These are phyloP conservation scores for Puya raimondii DNA, from an alignment of 176 grass and related monocot species.

Conservation along the genomic window DNA sequence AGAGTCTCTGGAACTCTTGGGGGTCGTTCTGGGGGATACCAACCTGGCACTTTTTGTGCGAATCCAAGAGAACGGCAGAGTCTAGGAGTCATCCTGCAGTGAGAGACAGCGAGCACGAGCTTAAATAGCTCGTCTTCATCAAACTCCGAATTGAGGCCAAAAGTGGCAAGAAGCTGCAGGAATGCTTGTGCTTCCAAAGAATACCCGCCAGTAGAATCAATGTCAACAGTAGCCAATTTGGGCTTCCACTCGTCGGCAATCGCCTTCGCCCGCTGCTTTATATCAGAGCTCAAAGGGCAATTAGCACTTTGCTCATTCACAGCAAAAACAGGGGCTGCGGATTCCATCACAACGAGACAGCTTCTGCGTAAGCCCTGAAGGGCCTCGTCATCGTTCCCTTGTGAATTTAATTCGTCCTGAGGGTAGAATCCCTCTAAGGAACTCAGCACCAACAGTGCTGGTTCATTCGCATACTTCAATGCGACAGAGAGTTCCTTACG, in stretches of 20 bases:
- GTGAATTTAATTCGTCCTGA: conserved; percentile 25
- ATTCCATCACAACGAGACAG: conserved; percentile 85
- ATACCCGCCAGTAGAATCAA: conserved; percentile 72
- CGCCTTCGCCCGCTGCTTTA: conserved; percentile 70
- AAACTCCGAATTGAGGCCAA: conserved; percentile 64
- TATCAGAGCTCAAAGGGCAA: conserved; percentile 70
- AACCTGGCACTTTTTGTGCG: conserved; percentile 80
- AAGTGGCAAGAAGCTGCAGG: conserved; percentile 74
- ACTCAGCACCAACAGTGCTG: conserved; percentile 73
- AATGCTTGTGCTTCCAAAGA: conserved; percentile 89
- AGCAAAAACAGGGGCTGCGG: conserved; percentile 41
- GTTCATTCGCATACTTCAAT: conserved; percentile 74
- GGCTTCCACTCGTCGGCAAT: conserved; percentile 75
- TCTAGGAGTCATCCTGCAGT: conserved; percentile 61
- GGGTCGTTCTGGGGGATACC: conserved; percentile 46
- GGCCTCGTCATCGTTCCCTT: conserved; percentile 37
- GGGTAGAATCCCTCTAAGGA: conserved; percentile 77
- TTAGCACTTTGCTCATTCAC: conserved; percentile 39
- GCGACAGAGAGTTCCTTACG: conserved; percentile 57
- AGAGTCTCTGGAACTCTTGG: conserved; percentile 37
- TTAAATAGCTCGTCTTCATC: conserved; percentile 88
- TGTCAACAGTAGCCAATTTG: conserved; percentile 63
- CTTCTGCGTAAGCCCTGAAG: conserved; percentile 60
- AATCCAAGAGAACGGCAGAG: conserved; percentile 68
- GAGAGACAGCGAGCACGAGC: conserved; percentile 77